These are phyloP conservation scores for Ophiognomonia clavigignenti-juglandacearum DNA, from an alignment of 2,329 filamentous ascomycete genomes.

Conservation along the genomic window DNA sequence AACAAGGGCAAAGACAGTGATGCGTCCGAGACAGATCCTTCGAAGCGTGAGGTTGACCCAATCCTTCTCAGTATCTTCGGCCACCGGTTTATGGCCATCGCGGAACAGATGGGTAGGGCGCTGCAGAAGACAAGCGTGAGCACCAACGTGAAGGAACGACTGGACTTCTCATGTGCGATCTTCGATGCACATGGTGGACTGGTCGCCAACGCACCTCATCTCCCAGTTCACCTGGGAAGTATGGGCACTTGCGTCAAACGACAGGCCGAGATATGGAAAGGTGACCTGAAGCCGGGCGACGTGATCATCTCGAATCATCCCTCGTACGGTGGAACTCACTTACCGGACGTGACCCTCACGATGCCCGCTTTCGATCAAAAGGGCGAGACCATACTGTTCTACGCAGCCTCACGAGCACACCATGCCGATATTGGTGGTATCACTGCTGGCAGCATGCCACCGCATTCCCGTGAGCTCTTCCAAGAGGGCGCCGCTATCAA, in stretches of 20 bases:
- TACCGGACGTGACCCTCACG: constrained; percentile 78
- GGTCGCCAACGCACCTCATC: constrained; percentile 74
- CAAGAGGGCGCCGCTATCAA: constrained; percentile 63
- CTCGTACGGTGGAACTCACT: constrained; percentile 77
- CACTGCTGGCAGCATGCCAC: constrained; percentile 77
- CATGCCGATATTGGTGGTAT: constrained; percentile 85
- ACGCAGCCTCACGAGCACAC: constrained; percentile 74
- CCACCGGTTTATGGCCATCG: constrained; percentile 80
- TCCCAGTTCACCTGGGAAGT: constrained; percentile 75
- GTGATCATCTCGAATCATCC: constrained; percentile 83
- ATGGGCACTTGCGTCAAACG: constrained; percentile 82
- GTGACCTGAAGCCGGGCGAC: constrained; percentile 71
- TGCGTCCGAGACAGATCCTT: constrained; percentile 20
- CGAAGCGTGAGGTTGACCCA: constrained; percentile 57
- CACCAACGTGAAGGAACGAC: constrained; percentile 75
- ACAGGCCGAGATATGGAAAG: constrained; percentile 75
- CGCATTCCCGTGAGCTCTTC: constrained; percentile 61
- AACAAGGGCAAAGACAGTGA: constrained; percentile 45
- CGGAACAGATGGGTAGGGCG: constrained; percentile 77
- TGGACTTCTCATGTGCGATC: constrained; percentile 79
- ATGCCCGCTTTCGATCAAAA: constrained; percentile 67
- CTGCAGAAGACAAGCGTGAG: constrained; percentile 76
- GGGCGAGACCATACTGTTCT: constrained; percentile 72
- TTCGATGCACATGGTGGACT: constrained; percentile 73
- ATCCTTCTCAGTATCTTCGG: constrained; percentile 76